Percentiles rank a stretch among this genome's conserved stretches.
phyloP scores from a whole-genome alignment of 257 asterid genomes.

The Capsicum chinense region DNA sequence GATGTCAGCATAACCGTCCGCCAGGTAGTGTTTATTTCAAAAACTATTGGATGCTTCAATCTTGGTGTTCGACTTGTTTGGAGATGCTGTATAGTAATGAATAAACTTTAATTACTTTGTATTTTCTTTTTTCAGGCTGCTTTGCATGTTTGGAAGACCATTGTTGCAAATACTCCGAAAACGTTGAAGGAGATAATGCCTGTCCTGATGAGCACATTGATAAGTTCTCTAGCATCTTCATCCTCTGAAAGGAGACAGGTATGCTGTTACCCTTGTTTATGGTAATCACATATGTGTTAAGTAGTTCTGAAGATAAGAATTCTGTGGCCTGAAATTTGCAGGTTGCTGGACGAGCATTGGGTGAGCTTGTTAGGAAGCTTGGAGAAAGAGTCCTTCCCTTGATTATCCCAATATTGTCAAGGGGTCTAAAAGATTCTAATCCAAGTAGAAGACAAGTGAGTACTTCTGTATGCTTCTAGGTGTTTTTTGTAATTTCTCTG shows the following conservation, averaged over 20 bases:
- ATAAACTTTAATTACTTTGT: slow-evolving; percentile 27
- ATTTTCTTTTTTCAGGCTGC: slow-evolving; percentile 71
- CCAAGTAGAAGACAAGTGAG: slow-evolving; percentile 95
- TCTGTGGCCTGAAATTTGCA: slow-evolving; percentile 41
- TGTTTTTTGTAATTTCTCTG: slow-evolving; percentile 10
- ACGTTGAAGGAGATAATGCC: slow-evolving; percentile 98
- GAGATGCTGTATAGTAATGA: slow-evolving; percentile 30
- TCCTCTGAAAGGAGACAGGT: slow-evolving; percentile 99
- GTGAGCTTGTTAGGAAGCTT: slow-evolving; percentile 99
- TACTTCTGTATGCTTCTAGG: slow-evolving; percentile 30
- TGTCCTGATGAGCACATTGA: slow-evolving; percentile 90
- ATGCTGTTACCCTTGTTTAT: slow-evolving; percentile 26
- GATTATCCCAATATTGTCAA: slow-evolving; percentile 85
- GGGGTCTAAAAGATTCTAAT: slow-evolving; percentile 78
- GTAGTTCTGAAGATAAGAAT: slow-evolving; percentile 23
- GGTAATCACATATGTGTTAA: not conserved
- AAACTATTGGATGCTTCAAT: slow-evolving; percentile 31
- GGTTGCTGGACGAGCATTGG: slow-evolving; percentile 97
- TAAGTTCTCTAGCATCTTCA: slow-evolving; percentile 88
- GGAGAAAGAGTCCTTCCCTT: slow-evolving; percentile 98
- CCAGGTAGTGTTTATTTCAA: slow-evolving; percentile 65
- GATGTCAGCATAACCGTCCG: slow-evolving; percentile 96
- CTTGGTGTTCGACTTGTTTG: slow-evolving; percentile 28
- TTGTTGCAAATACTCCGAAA: slow-evolving; percentile 97
- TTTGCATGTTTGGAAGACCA: slow-evolving; percentile 98